Evolutionary conservation across 768 basidiomycete species (phyloP).

Genomic region (Lactarius sanguifluus): DNA sequence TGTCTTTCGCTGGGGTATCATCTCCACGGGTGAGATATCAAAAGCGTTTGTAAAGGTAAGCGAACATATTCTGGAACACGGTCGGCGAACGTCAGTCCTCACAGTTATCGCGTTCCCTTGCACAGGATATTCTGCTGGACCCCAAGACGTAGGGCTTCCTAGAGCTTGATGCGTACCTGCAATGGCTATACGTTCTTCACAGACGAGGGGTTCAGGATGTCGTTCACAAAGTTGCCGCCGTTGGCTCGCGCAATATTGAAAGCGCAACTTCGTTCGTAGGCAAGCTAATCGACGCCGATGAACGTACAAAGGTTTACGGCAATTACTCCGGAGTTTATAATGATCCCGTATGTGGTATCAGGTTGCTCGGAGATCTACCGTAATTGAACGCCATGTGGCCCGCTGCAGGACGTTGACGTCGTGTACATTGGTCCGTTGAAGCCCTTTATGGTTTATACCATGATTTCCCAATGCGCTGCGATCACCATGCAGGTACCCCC

Average conservation of each 20-base stretch:
- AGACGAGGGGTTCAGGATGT: conserved; percentile 71
- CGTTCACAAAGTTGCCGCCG: conserved; percentile 64
- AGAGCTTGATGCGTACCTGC: conserved; percentile 5
- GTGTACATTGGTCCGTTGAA: conserved; percentile 65
- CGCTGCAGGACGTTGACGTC: conserved; percentile 58
- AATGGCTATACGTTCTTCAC: background rate
- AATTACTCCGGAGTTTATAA: conserved; percentile 53
- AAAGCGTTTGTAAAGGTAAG: conserved; percentile 63
- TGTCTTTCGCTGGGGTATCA: conserved; percentile 78
- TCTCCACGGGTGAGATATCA: conserved; percentile 79
- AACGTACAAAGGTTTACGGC: conserved; percentile 64
- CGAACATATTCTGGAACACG: background rate
- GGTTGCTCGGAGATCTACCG: background rate
- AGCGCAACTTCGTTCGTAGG: conserved; percentile 73
- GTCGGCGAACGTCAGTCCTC: background rate
- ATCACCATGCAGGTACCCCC: conserved; percentile 61
- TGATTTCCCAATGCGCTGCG: background rate
- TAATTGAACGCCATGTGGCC: background rate
- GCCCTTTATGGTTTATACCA: no score
- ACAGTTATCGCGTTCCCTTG: background rate
- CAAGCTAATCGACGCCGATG: conserved; percentile 48
- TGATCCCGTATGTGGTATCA: conserved; percentile 17
- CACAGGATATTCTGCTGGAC: conserved; percentile 72
- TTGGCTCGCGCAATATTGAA: conserved; percentile 70
- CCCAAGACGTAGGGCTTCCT: conserved; percentile 60